These are phyloP conservation scores for Tolypocladium amazonense DNA, from an alignment of 2,329 filamentous ascomycete genomes.

Conservation along the genomic window DNA sequence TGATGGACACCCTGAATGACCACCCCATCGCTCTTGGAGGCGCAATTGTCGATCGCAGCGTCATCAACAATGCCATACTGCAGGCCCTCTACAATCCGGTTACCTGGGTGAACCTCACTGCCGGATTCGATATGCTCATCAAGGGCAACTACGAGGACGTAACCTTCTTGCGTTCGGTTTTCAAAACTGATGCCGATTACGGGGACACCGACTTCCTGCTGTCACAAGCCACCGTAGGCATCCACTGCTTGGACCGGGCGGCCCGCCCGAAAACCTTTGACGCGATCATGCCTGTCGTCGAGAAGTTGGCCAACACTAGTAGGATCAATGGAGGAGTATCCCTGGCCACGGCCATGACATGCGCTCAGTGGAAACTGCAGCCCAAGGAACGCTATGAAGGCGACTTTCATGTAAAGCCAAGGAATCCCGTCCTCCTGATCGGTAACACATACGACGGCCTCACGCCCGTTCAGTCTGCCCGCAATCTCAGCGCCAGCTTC, in stretches of 20 bases:
- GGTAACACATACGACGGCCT: slow-evolving; percentile 25
- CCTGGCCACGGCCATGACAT: slow-evolving; percentile 10
- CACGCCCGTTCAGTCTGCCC: slow-evolving; percentile 26
- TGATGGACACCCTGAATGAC: slow-evolving; percentile 1
- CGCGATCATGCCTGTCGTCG: slow-evolving; percentile 13
- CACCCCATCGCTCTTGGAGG: not conserved
- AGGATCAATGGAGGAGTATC: slow-evolving; percentile 14
- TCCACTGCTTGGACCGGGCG: slow-evolving; percentile 24
- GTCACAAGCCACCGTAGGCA: slow-evolving; percentile 7
- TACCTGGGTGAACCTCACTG: slow-evolving; percentile 27
- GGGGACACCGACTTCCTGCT: not conserved
- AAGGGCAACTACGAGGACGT: slow-evolving; percentile 14
- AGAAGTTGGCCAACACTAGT: slow-evolving; percentile 13
- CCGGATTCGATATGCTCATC: slow-evolving; percentile 26
- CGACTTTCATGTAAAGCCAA: slow-evolving; percentile 20
- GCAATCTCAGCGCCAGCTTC: slow-evolving; percentile 23
- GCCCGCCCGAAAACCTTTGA: slow-evolving; percentile 14
- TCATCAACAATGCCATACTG: slow-evolving; percentile 5
- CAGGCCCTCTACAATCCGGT: slow-evolving; percentile 12
- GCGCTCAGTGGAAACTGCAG: slow-evolving; percentile 26
- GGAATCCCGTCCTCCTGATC: slow-evolving; percentile 24
- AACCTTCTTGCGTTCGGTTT: slow-evolving; percentile 10
- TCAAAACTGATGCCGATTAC: not conserved
- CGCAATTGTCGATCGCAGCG: slow-evolving; percentile 10
- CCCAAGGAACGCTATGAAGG: slow-evolving; percentile 24